phyloP scores from a whole-genome alignment of 2,329 filamentous ascomycete species.

The Triangularia setosa region DNA sequence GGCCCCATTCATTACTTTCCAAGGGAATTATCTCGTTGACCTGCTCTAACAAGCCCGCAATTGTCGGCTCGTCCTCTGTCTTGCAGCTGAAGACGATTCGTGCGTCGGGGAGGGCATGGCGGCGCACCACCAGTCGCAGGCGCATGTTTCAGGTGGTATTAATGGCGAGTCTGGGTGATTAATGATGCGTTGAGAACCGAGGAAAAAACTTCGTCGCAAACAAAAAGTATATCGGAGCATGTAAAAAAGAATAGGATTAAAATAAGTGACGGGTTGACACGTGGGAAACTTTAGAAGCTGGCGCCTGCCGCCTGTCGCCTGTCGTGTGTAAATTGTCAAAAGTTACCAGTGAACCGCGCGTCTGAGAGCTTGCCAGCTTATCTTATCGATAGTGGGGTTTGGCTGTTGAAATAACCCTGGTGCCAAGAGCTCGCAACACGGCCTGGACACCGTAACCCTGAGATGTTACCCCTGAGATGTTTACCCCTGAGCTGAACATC shows the following conservation, averaged over 20 bases:
- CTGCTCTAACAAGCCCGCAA: slow-evolving; percentile 71
- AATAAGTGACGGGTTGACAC: not conserved
- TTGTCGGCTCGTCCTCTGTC: slow-evolving; percentile 57
- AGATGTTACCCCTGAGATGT: not conserved
- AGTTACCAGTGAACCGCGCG: not conserved
- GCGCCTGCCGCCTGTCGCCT: not conserved
- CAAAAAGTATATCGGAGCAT: not conserved
- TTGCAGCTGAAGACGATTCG: slow-evolving; percentile 68
- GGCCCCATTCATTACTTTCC: slow-evolving; percentile 75
- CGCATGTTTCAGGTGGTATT: slow-evolving; percentile 51
- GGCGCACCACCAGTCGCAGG: slow-evolving; percentile 67
- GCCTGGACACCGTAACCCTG: not conserved
- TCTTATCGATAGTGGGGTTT: not conserved
- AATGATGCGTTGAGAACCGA: not conserved
- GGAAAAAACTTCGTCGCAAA: not conserved
- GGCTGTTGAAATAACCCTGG: not conserved
- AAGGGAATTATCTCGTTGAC: slow-evolving; percentile 79
- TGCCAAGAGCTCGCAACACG: not conserved
- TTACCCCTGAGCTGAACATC: not conserved
- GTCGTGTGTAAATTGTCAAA: not conserved
- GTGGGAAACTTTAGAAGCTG: not conserved
- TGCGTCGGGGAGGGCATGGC: slow-evolving; percentile 68
- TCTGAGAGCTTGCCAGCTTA: not conserved
- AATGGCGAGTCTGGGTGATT: not conserved
- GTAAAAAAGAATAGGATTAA: not conserved